Conservation (phyloP, 805 yeast genomes). For the Schizosaccharomyces octosporus region DNA sequence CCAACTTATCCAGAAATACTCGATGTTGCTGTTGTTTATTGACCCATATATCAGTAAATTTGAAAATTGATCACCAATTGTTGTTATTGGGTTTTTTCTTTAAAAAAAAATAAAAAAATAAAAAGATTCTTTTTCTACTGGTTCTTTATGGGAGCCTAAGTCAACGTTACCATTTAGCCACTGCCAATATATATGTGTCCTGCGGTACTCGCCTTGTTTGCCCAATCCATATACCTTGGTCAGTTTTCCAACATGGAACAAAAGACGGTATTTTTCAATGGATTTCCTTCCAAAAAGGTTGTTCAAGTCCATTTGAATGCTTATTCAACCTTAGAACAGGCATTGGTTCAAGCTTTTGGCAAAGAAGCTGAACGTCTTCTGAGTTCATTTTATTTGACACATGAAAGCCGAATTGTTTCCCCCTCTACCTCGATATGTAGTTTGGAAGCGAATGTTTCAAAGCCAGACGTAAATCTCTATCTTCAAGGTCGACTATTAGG, state of each 20-base stretch:
- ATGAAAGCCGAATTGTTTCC: neutral
- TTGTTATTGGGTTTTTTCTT: too few species aligned
- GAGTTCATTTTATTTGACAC: neutral
- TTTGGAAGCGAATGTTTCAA: neutral
- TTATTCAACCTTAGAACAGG: neutral
- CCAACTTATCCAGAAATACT: too few species aligned
- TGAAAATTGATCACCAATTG: too few species aligned
- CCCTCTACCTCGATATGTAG: neutral
- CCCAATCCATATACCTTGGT: neutral
- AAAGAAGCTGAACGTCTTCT: neutral
- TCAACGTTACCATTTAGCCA: neutral
- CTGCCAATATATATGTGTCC: neutral
- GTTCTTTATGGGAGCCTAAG: too few species aligned
- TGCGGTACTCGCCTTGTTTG: neutral
- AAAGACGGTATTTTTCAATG: neutral
- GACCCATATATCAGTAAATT: too few species aligned
- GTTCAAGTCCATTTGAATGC: neutral
- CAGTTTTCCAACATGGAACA: neutral
- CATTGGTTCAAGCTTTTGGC: neutral
- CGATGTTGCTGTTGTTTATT: too few species aligned
- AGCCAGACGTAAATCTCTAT: neutral
- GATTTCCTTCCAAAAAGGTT: neutral
- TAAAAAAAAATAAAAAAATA: too few species aligned
- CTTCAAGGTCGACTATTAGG: constrained; percentile 15
- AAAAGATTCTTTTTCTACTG: too few species aligned